Evolutionary conservation across 2,329 filamentous ascomycete genomes (phyloP).

Genomic region (Fusarium falciforme): DNA sequence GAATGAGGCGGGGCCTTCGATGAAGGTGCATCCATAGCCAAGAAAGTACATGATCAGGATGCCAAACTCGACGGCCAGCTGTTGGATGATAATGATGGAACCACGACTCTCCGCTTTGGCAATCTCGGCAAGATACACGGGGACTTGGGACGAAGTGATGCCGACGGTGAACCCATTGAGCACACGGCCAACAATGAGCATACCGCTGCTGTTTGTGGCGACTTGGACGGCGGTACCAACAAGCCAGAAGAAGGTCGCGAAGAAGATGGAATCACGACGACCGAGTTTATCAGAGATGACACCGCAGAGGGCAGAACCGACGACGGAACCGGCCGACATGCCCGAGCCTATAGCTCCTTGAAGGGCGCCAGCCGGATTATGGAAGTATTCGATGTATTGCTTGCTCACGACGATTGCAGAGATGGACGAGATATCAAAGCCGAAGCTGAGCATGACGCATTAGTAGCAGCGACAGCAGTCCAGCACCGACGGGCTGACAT

Average conservation of each 20-base stretch:
- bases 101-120: conserved; percentile 64
- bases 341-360: conserved; percentile 64
- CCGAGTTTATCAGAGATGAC: conserved; percentile 60
- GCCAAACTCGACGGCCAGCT: conserved; percentile 62
- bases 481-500: neutral
- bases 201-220: conserved; percentile 51
- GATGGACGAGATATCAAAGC: conserved; percentile 2
- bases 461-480: neutral
- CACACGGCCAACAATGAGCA: conserved; percentile 62
- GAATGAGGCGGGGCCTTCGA: neutral
- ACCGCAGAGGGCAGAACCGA: conserved; percentile 59
- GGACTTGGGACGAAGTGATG: conserved; percentile 70
- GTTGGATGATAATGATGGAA: conserved; percentile 74
- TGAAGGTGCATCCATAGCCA: conserved; percentile 72
- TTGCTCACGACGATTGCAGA: neutral
- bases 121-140: conserved; percentile 74
- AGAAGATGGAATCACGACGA: conserved; percentile 61
- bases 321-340: conserved; percentile 61
- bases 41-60: neutral
- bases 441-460: neutral
- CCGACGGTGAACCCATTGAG: conserved; percentile 73
- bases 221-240: conserved; percentile 38
- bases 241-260: conserved; percentile 62
- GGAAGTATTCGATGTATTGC: neutral
- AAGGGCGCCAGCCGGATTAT: conserved; percentile 6